phyloP scores from a whole-genome alignment of 192 early-diverging fungal genomes.

The Podila horticola region DNA sequence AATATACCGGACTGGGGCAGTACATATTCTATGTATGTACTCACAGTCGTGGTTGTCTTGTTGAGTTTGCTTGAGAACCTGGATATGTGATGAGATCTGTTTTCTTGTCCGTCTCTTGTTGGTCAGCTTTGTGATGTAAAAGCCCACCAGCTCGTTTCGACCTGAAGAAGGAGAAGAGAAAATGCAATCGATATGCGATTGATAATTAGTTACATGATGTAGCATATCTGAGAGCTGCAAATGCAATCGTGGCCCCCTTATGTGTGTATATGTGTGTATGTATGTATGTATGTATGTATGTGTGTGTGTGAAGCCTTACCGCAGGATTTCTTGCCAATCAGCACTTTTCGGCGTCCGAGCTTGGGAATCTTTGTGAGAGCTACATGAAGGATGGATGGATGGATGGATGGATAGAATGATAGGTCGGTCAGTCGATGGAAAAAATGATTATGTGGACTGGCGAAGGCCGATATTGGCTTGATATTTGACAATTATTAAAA shows the following conservation, averaged over 20 bases:
- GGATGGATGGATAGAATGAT: neutral
- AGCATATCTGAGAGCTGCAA: too few relatives aligned
- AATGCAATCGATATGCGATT: neutral
- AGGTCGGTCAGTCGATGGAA: neutral
- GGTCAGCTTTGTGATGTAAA: slow-evolving; percentile 1
- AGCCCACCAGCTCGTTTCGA: neutral
- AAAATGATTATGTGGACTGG: too few relatives aligned
- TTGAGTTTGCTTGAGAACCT: neutral
- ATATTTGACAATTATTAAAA: too few relatives aligned
- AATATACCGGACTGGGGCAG: neutral
- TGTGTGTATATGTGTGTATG: neutral
- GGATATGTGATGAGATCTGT: neutral
- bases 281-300: neutral
- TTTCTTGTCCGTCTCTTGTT: slow-evolving; percentile 4
- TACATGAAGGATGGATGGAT: neutral
- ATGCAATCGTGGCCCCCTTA: neutral
- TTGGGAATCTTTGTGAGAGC: slow-evolving; percentile 2
- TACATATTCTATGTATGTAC: neutral
- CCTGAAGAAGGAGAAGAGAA: neutral
- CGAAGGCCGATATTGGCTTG: too few relatives aligned
- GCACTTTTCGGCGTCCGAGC: neutral
- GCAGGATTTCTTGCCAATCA: neutral
- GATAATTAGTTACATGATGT: too few relatives aligned
- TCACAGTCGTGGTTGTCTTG: neutral
- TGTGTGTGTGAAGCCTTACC: neutral